Evolutionary conservation across 164 flowering plant species (phyloP).

Genomic region (Hamamelis virginiana): DNA sequence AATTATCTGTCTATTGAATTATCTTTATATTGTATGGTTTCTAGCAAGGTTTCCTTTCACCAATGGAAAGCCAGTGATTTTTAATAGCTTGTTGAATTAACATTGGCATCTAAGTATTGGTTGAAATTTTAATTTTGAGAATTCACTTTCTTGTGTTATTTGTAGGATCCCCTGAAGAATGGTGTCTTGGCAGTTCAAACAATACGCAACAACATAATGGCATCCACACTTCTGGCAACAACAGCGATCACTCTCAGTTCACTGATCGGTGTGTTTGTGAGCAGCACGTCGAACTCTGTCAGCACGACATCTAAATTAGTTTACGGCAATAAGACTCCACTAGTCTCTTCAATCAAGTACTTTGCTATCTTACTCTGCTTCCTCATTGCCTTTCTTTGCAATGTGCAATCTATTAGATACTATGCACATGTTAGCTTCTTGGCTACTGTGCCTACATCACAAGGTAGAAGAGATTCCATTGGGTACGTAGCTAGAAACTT

Average conservation of each 20-base stretch:
- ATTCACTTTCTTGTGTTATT: not conserved
- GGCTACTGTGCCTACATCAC: conserved; percentile 43
- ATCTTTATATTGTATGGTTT: too few species aligned
- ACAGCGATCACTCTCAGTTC: conserved; percentile 82
- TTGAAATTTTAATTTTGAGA: not conserved
- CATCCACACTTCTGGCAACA: conserved; percentile 77
- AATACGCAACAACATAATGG: conserved; percentile 85
- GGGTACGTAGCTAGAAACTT: conserved; percentile 57
- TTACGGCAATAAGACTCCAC: conserved; percentile 48
- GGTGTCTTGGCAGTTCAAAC: conserved; percentile 85
- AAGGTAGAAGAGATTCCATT: conserved; percentile 32
- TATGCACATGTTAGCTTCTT: conserved; percentile 83
- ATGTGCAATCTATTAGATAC: conserved; percentile 79
- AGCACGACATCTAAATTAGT: conserved; percentile 30
- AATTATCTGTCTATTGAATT: too few species aligned
- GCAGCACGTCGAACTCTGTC: conserved; percentile 38
- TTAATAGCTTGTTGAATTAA: too few species aligned
- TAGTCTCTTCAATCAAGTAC: conserved; percentile 53
- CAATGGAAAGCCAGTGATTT: too few species aligned
- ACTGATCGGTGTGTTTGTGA: conserved; percentile 62
- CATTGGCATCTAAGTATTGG: not conserved
- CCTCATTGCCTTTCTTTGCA: conserved; percentile 73
- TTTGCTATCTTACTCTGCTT: conserved; percentile 68
- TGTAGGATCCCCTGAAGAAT: conserved; percentile 76
- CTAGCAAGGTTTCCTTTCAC: too few species aligned